Evolutionary conservation across 768 basidiomycete genomes (phyloP), one percentile per base, ranked within the genome.

Genomic region (Macrocybe gigantea): DNA sequence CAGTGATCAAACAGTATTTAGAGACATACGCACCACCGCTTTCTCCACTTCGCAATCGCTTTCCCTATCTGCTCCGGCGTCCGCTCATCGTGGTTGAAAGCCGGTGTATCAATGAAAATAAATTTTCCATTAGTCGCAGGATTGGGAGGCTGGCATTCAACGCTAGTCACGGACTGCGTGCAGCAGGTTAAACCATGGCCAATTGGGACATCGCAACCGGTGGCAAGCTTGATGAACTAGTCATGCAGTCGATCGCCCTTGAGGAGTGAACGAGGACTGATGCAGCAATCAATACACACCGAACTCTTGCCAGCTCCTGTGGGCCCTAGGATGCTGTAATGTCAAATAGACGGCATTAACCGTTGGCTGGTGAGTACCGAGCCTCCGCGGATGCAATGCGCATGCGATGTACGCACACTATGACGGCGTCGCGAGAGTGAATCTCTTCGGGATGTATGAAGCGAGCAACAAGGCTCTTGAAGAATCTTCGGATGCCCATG

Each of bases 231-330:
- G 29, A 44, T 31, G 31, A 44, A 44, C 42, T 44, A n/a, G 32
- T 7, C 12, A 34, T 5, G 8, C 14, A 7, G 14, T 43, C 36
- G 36, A 11, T 38, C 36, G 14, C 4, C 36, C 11, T 38, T 38
- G 14, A 41, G 13, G 39, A 10, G 10, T 14, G 14, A 10, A 14
- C 14, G 10, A 6, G 8, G 30, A 29, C 3, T 29, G 3, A 15
- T 31, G 6, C n/a, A 31, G 11, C 31, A 2, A 22, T 1, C 12
- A 22, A 12, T 14, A 43, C 41, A 6, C 12, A 44, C 42, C 5
- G 42, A 44, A 34, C 42, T 44, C 14, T 44, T 44, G 7, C 42
- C 42, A 7, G 42, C 42, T 5, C 42, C 42, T n/a, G 42, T 44
- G 8, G 10, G 32, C 5, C 42, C 42, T 12, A 44, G 29, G 12